Base-by-base conservation (phyloP, 2,329 filamentous ascomycete species). In the Pseudogymnoascus destructans region DNA sequence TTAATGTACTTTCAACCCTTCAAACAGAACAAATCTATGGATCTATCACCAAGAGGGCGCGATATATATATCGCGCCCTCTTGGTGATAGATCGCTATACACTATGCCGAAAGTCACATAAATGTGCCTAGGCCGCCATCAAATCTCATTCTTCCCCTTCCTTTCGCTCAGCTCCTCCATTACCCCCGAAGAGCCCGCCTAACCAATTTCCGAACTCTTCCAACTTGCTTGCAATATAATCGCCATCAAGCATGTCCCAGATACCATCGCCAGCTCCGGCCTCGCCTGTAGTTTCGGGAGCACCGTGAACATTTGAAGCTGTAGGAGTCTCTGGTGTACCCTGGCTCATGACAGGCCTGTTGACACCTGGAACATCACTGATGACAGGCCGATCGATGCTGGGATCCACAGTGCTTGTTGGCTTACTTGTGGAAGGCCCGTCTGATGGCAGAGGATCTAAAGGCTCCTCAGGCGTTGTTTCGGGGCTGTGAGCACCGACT, bases 201-300 rank as follows among this genome's bases (percentile, higher is more conserved):
- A 63, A 23, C 67, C 67, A 69, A 6, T 60, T 65, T 58, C 66
- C 68, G 9, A 74, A 68, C 32, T 74, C 68, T 30, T 70, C 71
- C 10, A 79, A 65, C 61, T 79, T 74, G 33, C 73, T 74, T 2
- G 71, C 74, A 10, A 81, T 63, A 78, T 78, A 81, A 55, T 76
- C 70, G 76, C 77, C 23, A 58, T 65, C 25, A n/a, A 60, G 35
- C 57, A 62, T 1, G 49, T 55, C 36, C 52, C 54, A 57, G 13
- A 60, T 57, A 19, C 54, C 61, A 27, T 62, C 55, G 17, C 30
- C 15, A 60, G 64, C 42, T 59, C 63, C 52, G 38, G 52, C 21
- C 57, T 64, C 65, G 7, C 42, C 58, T 11, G 60, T 60, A 8
- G 64, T 62, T 21, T 30, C 33, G 17, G 61, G 25, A 19, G 59